Evolutionary conservation across 441 rosid species (phyloP).

Genomic region (Pelargonium citronellum): DNA sequence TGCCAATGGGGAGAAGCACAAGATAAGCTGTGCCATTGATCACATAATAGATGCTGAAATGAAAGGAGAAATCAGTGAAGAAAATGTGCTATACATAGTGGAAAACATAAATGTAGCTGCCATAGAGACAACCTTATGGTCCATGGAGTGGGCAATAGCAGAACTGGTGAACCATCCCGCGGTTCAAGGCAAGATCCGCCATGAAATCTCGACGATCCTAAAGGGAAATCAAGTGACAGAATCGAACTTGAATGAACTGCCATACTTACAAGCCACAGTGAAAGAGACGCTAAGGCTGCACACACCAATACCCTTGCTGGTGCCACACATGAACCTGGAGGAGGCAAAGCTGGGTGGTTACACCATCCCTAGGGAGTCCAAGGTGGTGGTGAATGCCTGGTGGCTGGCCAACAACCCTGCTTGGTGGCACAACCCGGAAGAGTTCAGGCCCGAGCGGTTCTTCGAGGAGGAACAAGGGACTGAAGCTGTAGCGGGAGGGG

Average conservation of each 20-base stretch:
- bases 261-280: conserved; percentile 83
- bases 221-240: conserved; percentile 61
- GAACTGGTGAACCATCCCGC: conserved; percentile 87
- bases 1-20: conserved; percentile 50
- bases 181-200: conserved; percentile 61
- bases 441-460: conserved; percentile 93
- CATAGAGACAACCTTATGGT: conserved; percentile 88
- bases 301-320: conserved; percentile 93
- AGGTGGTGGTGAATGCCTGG: conserved; percentile 87
- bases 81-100: conserved; percentile 86
- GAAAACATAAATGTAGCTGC: conserved; percentile 97
- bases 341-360: conserved; percentile 83
- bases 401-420: conserved; percentile 91
- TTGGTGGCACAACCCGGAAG: conserved; percentile 75
- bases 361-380: conserved; percentile 89
- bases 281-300: conserved; percentile 81
- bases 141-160: conserved; percentile 89
- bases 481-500: conserved; percentile 84
- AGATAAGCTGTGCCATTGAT: conserved; percentile 65
- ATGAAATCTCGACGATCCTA: conserved; percentile 62
- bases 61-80: conserved; percentile 92
- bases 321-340: conserved; percentile 94
- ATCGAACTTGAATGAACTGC: conserved; percentile 61
- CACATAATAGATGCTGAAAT: conserved; percentile 80
- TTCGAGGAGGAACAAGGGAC: conserved; percentile 63